phyloP scores from a whole-genome alignment of 345 rosid genomes.

The Turritis glabra region DNA sequence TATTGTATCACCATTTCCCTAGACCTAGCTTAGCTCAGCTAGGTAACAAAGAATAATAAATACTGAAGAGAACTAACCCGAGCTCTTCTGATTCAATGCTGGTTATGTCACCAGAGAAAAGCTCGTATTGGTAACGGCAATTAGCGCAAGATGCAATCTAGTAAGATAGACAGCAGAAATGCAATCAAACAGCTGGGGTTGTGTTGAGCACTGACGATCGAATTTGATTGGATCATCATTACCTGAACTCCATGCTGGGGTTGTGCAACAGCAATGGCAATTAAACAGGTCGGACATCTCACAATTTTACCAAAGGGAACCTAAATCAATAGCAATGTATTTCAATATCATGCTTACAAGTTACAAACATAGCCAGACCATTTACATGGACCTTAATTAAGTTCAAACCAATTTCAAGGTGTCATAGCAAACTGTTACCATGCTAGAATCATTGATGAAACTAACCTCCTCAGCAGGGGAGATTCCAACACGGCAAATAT shows the following conservation, averaged over 20 bases:
- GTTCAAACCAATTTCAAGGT: background rate
- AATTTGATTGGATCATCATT: background rate
- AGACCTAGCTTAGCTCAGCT: no score
- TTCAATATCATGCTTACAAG: background rate
- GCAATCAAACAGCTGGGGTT: background rate
- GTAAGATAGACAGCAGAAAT: constrained; percentile 20
- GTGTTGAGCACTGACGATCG: background rate
- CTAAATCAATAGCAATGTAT: constrained; percentile 39
- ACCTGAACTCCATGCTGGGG: constrained; percentile 96
- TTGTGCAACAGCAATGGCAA: constrained; percentile 85
- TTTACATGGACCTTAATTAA: background rate
- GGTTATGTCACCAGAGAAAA: constrained; percentile 80
- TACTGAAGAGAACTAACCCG: constrained; percentile 59
- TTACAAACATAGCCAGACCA: background rate
- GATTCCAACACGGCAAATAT: constrained; percentile 81
- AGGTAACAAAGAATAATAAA: background rate
- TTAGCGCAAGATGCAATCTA: constrained; percentile 85
- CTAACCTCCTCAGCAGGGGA: constrained; percentile 83
- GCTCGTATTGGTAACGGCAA: constrained; percentile 92
- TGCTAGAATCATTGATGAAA: background rate
- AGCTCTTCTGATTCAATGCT: constrained; percentile 83
- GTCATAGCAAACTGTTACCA: background rate
- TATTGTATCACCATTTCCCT: background rate
- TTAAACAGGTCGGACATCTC: constrained; percentile 78
- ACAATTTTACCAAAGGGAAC: constrained; percentile 96